Conservation (phyloP, 2,329 filamentous ascomycete species). For the Pleomassaria siparia region DNA sequence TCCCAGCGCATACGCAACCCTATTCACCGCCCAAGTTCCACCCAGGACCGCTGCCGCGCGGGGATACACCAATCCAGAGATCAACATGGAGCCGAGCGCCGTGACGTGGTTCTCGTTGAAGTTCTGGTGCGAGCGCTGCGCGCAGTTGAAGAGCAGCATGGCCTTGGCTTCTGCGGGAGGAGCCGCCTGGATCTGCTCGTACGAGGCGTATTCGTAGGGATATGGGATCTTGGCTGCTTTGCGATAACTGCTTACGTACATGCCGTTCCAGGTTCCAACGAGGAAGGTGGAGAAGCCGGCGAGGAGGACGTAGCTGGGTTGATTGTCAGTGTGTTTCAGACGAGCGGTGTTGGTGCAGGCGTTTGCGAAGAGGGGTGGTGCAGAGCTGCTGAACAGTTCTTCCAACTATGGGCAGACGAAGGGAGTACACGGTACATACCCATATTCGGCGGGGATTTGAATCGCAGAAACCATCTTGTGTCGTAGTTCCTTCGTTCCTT, state of each 20-base stretch:
- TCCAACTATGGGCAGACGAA: background rate
- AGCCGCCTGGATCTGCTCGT: slow-evolving; percentile 52
- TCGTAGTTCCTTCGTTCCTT: background rate
- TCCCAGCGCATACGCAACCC: slow-evolving; percentile 52
- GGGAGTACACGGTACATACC: slow-evolving; percentile 28
- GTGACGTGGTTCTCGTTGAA: slow-evolving; percentile 60
- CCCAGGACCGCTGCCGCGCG: slow-evolving; percentile 50
- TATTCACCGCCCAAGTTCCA: slow-evolving; percentile 53
- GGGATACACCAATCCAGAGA: slow-evolving; percentile 59
- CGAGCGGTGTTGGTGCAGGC: background rate
- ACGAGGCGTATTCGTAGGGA: slow-evolving; percentile 61
- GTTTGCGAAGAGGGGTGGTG: background rate
- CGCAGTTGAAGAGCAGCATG: slow-evolving; percentile 50
- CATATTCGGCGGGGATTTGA: slow-evolving; percentile 29
- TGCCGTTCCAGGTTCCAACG: slow-evolving; percentile 55
- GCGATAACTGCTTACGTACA: slow-evolving; percentile 50
- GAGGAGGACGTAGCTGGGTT: slow-evolving; percentile 56
- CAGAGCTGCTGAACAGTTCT: background rate
- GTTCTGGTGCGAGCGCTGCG: slow-evolving; percentile 54
- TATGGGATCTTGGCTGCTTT: slow-evolving; percentile 57
- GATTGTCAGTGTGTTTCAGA: slow-evolving; percentile 3
- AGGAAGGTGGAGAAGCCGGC: slow-evolving; percentile 58
- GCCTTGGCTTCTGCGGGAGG: slow-evolving; percentile 44
- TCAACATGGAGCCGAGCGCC: slow-evolving; percentile 54
- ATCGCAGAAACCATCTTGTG: slow-evolving; percentile 25